Conservation (phyloP, 208 protist species). For the Leishmania mexicana region DNA sequence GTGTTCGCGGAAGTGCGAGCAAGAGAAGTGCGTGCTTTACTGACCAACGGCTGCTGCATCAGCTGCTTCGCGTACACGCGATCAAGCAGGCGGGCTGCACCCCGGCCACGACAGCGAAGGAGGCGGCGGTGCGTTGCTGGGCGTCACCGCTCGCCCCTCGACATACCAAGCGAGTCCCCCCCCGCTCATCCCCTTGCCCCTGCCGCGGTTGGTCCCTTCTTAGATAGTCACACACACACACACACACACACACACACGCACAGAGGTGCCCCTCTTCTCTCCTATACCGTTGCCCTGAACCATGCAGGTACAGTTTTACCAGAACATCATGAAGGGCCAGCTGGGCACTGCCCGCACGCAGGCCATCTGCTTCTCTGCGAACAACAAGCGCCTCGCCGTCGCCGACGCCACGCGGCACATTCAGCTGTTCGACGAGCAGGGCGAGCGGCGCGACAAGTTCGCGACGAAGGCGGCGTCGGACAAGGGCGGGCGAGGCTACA, state of each 20-base stretch:
- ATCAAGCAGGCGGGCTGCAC: background rate
- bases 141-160: background rate
- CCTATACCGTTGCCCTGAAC: background rate
- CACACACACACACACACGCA: background rate
- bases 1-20: background rate
- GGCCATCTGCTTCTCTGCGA: conserved; percentile 93
- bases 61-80: background rate
- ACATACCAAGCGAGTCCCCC: background rate
- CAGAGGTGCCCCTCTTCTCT: background rate
- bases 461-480: conserved; percentile 91
- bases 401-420: conserved; percentile 89
- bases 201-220: background rate
- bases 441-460: conserved; percentile 96
- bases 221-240: background rate
- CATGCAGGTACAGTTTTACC: conserved; percentile 95
- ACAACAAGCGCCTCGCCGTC: conserved; percentile 94
- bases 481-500: conserved; percentile 86
- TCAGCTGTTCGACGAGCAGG: conserved; percentile 95
- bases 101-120: background rate
- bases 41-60: background rate
- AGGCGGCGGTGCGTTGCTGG: conserved; percentile 14
- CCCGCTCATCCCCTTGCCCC: background rate
- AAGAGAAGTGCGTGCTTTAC: background rate
- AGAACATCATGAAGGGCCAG: conserved; percentile 85
- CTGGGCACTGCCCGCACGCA: conserved; percentile 86